Percentiles rank a stretch among this genome's conserved stretches.
These are phyloP conservation scores for Orobanche coerulescens DNA, from an alignment of 257 asterid genomes.

Conservation along the genomic window DNA sequence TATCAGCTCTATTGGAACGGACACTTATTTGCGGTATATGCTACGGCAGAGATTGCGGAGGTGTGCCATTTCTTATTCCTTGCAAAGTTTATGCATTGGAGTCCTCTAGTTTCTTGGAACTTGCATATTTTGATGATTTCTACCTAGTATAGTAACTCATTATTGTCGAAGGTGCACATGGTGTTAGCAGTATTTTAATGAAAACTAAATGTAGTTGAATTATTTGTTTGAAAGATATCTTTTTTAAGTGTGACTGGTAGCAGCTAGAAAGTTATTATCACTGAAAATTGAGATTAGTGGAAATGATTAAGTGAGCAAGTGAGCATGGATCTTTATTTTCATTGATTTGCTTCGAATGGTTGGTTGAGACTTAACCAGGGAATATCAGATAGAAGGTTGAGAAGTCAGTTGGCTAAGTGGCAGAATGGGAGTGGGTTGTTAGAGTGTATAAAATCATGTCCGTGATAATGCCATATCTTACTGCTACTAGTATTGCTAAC, in stretches of 20 bases:
- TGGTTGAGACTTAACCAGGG: background rate
- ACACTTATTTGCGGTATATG: constrained; percentile 77
- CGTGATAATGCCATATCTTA: no score
- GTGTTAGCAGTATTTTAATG: background rate
- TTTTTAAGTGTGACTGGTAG: background rate
- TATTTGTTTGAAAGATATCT: background rate
- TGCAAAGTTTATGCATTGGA: constrained; percentile 1
- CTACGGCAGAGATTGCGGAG: constrained; percentile 73
- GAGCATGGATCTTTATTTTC: background rate
- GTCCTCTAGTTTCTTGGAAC: constrained; percentile 6
- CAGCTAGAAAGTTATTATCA: background rate
- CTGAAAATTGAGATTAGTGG: background rate
- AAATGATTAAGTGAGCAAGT: no score
- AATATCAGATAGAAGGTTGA: background rate
- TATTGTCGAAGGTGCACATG: background rate
- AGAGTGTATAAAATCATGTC: no score
- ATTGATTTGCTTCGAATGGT: background rate
- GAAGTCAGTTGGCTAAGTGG: background rate
- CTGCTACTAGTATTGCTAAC: no score
- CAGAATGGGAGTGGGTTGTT: no score
- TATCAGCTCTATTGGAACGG: constrained; percentile 71
- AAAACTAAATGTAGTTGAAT: background rate
- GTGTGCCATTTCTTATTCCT: constrained; percentile 34
- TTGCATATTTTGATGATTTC: constrained; percentile 12
- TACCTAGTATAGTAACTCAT: background rate